A percentile compares a stretch with the other conserved stretches of the same genome.
Conservation (phyloP, 352 stramenopile species). For the Phytophthora constricta region DNA sequence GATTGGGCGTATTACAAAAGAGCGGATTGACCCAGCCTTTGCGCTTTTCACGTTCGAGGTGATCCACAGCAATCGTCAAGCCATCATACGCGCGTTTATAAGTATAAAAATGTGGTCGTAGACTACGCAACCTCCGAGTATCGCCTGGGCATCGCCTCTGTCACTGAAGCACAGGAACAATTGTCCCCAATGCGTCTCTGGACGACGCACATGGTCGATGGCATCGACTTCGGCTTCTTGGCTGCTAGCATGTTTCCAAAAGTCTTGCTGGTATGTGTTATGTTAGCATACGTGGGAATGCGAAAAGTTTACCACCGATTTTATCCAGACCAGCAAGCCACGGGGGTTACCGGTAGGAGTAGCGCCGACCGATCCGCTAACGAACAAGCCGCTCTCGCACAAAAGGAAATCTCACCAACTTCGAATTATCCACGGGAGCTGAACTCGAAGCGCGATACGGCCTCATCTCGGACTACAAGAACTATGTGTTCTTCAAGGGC, state of each 20-base stretch:
- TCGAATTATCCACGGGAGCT: constrained; percentile 33
- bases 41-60: constrained; percentile 40
- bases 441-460: constrained; percentile 35
- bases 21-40: constrained; percentile 44
- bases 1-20: constrained; percentile 28
- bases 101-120: constrained; percentile 8
- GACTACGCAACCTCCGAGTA: too few relatives aligned
- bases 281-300: constrained; percentile 24
- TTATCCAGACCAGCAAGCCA: constrained; percentile 18
- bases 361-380: constrained; percentile 22
- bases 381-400: constrained; percentile 24
- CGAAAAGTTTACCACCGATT: constrained; percentile 28
- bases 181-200: constrained; percentile 29
- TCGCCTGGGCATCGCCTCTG: constrained; percentile 21
- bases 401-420: constrained; percentile 37
- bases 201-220: constrained; percentile 31
- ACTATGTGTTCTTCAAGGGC: constrained; percentile 45
- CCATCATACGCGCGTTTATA: constrained; percentile 11
- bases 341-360: constrained; percentile 10
- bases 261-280: constrained; percentile 17
- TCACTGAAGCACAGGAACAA: constrained; percentile 21
- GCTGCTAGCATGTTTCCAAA: constrained; percentile 22
- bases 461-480: constrained; percentile 41
- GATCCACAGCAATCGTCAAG: constrained; percentile 21
- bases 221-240: constrained; percentile 30